These are phyloP conservation scores for Parachaetomium inaequale DNA, from an alignment of 495 filamentous ascomycete genomes.

Conservation along the genomic window DNA sequence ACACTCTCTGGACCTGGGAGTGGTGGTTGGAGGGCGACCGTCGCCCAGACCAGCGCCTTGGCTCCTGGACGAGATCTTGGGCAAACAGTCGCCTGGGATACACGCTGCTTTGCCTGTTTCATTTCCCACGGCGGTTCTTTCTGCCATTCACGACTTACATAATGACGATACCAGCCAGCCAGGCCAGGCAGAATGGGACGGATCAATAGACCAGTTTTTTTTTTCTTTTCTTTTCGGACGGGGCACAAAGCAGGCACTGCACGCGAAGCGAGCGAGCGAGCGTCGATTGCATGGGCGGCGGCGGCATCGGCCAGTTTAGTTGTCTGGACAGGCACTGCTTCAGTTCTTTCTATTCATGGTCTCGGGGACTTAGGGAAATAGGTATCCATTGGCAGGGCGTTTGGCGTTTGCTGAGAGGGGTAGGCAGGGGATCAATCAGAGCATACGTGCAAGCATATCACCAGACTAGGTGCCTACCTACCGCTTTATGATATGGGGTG, in stretches of 20 bases:
- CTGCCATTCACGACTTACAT: constrained; percentile 21
- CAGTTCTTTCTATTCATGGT: background rate
- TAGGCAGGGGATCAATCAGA: background rate
- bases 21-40: no score
- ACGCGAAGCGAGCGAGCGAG: background rate
- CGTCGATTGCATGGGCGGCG: background rate
- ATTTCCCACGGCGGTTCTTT: background rate
- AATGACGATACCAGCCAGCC: constrained; percentile 22
- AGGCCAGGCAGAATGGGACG: background rate
- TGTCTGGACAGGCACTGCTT: background rate
- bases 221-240: background rate
- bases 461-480: background rate
- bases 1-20: no score
- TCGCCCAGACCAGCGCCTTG: no score
- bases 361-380: background rate
- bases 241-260: background rate
- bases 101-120: background rate
- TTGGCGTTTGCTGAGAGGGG: background rate
- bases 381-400: background rate
- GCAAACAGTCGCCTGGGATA: background rate
- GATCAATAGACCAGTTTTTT: background rate
- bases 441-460: constrained; percentile 2
- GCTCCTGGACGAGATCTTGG: background rate
- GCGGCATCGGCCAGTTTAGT: background rate
- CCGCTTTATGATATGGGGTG: background rate